Conservation (phyloP, 1,139 yeast genomes). For the Geotrichum candidum region DNA sequence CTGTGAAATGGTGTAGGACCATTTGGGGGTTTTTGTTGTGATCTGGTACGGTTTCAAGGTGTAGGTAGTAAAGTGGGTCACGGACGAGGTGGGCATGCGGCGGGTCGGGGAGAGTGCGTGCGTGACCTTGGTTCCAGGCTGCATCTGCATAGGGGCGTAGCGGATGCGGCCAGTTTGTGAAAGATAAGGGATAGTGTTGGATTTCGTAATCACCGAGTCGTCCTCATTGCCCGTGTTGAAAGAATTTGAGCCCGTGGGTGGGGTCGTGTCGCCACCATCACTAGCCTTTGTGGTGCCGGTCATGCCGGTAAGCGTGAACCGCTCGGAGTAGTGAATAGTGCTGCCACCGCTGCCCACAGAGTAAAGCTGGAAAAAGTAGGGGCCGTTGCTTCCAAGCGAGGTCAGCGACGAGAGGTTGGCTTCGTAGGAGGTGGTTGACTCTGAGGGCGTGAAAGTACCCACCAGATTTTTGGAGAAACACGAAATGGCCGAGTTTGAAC, state of each 20-base stretch:
- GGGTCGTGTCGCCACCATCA: conserved; percentile 37
- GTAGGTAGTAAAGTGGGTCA: conserved; percentile 48
- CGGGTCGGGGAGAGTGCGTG: conserved; percentile 21
- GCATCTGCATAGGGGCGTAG: conserved; percentile 88
- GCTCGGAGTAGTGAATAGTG: conserved; percentile 64
- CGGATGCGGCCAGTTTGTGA: conserved; percentile 67
- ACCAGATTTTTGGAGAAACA: conserved; percentile 40
- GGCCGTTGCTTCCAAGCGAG: conserved; percentile 52
- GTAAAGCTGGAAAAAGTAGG: conserved; percentile 63
- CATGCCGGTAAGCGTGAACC: conserved; percentile 67
- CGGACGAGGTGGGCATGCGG: conserved; percentile 53
- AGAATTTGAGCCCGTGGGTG: conserved; percentile 41
- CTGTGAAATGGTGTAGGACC: conserved; percentile 68
- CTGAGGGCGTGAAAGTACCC: conserved; percentile 27
- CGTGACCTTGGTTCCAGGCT: conserved; percentile 69
- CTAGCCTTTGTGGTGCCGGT: conserved; percentile 47
- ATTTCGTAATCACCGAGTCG: conserved; percentile 33
- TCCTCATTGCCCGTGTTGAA: conserved; percentile 27
- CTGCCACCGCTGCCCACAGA: conserved; percentile 41
- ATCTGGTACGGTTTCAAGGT: conserved; percentile 34
- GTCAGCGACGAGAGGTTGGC: conserved; percentile 27
- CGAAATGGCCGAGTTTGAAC: conserved; percentile 47
- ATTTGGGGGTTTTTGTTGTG: conserved; percentile 76
- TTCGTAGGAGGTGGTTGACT: conserved; percentile 1
- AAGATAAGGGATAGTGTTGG: conserved; percentile 57